phyloP scores from a whole-genome alignment of 1,139 yeast species.

The Nakaseomyces uthaithaninus region DNA sequence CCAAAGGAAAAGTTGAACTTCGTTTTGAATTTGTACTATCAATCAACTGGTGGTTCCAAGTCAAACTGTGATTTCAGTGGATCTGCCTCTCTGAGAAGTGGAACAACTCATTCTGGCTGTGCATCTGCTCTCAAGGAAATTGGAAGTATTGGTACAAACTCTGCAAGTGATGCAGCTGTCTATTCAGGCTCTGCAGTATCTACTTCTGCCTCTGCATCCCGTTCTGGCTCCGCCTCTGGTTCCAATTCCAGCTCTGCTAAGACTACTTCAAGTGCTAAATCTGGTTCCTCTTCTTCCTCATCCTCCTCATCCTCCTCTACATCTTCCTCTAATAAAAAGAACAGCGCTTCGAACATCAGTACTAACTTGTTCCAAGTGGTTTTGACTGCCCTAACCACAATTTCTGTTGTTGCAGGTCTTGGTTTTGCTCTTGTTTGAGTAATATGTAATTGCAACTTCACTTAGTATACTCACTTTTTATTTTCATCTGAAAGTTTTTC shows the following conservation, averaged over 20 bases:
- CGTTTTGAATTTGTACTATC: conserved; percentile 58
- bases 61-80: conserved; percentile 65
- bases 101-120: conserved; percentile 49
- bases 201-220: conserved; percentile 22
- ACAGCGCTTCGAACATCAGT: conserved; percentile 24
- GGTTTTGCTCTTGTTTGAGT: conserved; percentile 47
- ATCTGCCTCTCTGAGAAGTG: conserved; percentile 44
- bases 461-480: too few relatives aligned
- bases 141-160: conserved; percentile 35
- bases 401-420: conserved; percentile 56
- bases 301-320: conserved; percentile 26
- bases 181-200: conserved; percentile 29
- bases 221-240: conserved; percentile 11
- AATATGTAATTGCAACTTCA: too few relatives aligned
- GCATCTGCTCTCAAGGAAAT: conserved; percentile 39
- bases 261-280: conserved; percentile 11
- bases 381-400: conserved; percentile 56
- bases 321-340: too few relatives aligned
- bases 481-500: too few relatives aligned
- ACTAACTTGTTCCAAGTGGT: conserved; percentile 72
- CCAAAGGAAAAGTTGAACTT: conserved; percentile 55
- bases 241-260: conserved; percentile 13
- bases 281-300: conserved; percentile 12
- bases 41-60: conserved; percentile 36
- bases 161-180: conserved; percentile 36